Conservation (phyloP, 495 filamentous ascomycete species). For the Penicillium dipodomyicola region DNA sequence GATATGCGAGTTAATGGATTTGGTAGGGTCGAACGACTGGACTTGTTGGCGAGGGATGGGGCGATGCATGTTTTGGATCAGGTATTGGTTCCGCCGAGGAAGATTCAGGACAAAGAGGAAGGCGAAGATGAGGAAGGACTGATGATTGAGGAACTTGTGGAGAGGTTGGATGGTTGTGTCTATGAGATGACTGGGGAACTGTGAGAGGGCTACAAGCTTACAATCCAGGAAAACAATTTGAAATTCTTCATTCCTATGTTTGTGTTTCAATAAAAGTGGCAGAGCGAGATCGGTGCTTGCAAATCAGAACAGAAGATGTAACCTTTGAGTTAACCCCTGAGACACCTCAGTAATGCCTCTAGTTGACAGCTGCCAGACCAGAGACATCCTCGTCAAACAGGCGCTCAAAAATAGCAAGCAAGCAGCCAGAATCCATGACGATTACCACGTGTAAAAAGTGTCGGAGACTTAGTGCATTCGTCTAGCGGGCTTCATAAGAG, state of each 20-base stretch:
- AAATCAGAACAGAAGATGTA: constrained; percentile 1
- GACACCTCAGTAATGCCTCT: not conserved
- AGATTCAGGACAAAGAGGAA: constrained; percentile 33
- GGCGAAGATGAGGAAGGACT: constrained; percentile 49
- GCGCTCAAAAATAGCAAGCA: not conserved
- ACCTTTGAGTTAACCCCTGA: not conserved
- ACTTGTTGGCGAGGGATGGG: constrained; percentile 69
- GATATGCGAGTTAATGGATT: constrained; percentile 71
- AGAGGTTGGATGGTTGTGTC: constrained; percentile 50
- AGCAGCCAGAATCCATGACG: constrained; percentile 2
- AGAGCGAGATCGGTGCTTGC: constrained; percentile 6
- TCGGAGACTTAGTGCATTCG: constrained; percentile 35
- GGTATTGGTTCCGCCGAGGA: constrained; percentile 73
- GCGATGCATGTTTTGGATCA: constrained; percentile 69
- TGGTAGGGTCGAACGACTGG: constrained; percentile 54
- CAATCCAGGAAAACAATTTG: constrained; percentile 14
- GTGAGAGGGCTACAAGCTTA: not conserved
- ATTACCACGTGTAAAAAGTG: not conserved
- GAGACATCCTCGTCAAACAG: not conserved
- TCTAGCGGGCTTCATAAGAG: constrained; percentile 61
- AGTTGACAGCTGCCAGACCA: not conserved
- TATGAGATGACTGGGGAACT: constrained; percentile 17
- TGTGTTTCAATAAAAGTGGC: constrained; percentile 22
- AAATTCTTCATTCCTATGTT: constrained; percentile 28
- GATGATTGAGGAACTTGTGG: constrained; percentile 62